These are phyloP conservation scores for Beauveria australis DNA, from an alignment of 2,329 filamentous ascomycete genomes.

Conservation along the genomic window DNA sequence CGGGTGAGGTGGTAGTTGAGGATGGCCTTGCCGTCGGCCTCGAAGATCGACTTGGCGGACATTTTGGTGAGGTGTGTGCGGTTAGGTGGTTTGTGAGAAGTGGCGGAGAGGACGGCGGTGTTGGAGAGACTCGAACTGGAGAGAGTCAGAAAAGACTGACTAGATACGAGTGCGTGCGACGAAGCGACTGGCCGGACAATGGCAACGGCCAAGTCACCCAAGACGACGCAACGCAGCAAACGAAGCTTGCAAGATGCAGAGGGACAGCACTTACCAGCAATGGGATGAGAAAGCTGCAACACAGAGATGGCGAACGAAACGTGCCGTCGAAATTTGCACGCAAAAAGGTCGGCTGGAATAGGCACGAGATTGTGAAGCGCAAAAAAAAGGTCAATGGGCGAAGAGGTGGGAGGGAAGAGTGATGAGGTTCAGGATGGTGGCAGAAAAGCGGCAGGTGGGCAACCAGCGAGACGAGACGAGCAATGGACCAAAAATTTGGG, in stretches of 20 bases:
- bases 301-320: background rate
- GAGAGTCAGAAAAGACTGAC: slow-evolving; percentile 8
- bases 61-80: slow-evolving; percentile 25
- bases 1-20: slow-evolving; percentile 99
- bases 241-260: background rate
- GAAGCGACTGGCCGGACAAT: background rate
- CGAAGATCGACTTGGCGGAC: slow-evolving; percentile 83
- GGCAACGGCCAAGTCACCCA: background rate
- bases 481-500: slow-evolving; percentile 3
- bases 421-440: slow-evolving; percentile 6
- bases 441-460: slow-evolving; percentile 7
- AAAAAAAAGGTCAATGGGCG: slow-evolving; percentile 5
- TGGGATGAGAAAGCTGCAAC: background rate
- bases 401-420: slow-evolving; percentile 8
- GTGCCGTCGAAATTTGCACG: background rate
- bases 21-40: slow-evolving; percentile 99
- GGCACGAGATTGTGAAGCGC: background rate
- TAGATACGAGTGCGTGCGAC: background rate
- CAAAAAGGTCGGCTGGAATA: background rate
- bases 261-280: background rate
- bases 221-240: background rate
- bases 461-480: background rate
- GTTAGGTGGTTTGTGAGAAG: slow-evolving; percentile 17
- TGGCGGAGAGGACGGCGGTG: background rate
- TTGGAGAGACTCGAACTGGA: background rate